A percentile compares a stretch with the other conserved stretches of the same genome.
phyloP scores from a whole-genome alignment of 768 basidiomycete genomes.

The Mycena venus region DNA sequence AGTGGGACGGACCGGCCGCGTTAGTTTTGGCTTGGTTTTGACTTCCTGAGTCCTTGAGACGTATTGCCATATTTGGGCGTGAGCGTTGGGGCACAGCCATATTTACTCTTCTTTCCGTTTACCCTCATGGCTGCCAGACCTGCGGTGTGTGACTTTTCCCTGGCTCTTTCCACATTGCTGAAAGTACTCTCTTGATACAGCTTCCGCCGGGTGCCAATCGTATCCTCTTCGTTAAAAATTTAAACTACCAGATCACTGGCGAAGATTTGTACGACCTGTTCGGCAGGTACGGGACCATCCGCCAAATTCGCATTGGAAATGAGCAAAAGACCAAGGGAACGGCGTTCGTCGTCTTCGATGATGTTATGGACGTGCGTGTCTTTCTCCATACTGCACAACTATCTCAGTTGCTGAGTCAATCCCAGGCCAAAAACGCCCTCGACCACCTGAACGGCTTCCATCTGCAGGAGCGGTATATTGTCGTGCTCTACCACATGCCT shows the following conservation, averaged over 20 bases:
- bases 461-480: slow-evolving; percentile 97
- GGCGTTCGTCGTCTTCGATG: slow-evolving; percentile 96
- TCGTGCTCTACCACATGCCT: slow-evolving; percentile 97
- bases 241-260: slow-evolving; percentile 93
- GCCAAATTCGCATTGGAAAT: slow-evolving; percentile 94
- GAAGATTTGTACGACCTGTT: slow-evolving; percentile 97
- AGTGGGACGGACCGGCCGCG: no score
- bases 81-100: not conserved
- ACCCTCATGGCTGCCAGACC: slow-evolving; percentile 76
- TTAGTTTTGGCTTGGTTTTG: not conserved
- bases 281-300: slow-evolving; percentile 96
- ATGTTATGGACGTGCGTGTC: slow-evolving; percentile 90
- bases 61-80: slow-evolving; percentile 2
- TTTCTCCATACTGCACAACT: not conserved
- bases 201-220: slow-evolving; percentile 94
- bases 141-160: slow-evolving; percentile 59
- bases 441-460: slow-evolving; percentile 99
- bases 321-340: slow-evolving; percentile 95
- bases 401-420: slow-evolving; percentile 31
- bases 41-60: no score
- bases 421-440: slow-evolving; percentile 94
- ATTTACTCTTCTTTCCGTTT: not conserved
- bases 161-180: not conserved
- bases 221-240: slow-evolving; percentile 93
- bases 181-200: slow-evolving; percentile 49